These are phyloP conservation scores for Hortaea werneckii DNA, from an alignment of 2,329 filamentous ascomycete species.

Conservation along the genomic window DNA sequence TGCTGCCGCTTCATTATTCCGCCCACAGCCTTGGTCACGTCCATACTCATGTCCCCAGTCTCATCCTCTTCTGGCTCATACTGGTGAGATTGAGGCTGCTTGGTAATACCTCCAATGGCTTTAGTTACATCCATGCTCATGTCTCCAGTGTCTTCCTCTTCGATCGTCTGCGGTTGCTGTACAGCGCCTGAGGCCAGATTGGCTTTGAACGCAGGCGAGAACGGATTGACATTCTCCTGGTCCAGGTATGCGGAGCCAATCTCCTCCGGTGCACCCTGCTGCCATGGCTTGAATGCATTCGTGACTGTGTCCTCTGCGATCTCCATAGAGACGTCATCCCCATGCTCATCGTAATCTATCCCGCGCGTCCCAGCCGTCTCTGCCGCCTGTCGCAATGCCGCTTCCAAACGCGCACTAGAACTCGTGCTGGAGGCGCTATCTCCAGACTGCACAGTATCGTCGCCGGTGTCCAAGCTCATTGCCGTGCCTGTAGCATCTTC, in stretches of 20 bases:
- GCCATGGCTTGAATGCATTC: constrained; percentile 64
- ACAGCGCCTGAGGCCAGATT: constrained; percentile 13
- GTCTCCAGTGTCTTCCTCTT: constrained; percentile 44
- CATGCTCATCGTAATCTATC: constrained; percentile 48
- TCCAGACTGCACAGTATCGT: constrained; percentile 34
- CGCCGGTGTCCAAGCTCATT: constrained; percentile 61
- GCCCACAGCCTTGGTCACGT: constrained; percentile 75
- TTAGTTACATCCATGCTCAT: constrained; percentile 93
- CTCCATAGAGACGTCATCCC: constrained; percentile 41
- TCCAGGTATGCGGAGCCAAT: constrained; percentile 24
- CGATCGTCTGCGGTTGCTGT: constrained; percentile 14
- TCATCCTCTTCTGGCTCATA: constrained; percentile 25
- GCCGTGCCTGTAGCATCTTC: constrained; percentile 63
- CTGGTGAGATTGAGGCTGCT: constrained; percentile 18
- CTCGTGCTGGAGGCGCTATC: constrained; percentile 43
- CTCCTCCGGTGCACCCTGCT: constrained; percentile 41
- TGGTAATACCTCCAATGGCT: constrained; percentile 68
- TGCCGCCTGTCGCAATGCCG: constrained; percentile 65
- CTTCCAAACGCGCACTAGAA: constrained; percentile 65
- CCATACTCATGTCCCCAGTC: constrained; percentile 75
- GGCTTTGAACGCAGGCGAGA: constrained; percentile 34
- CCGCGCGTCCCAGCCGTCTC: constrained; percentile 63
- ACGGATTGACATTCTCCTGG: constrained; percentile 42
- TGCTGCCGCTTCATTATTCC: constrained; percentile 51
- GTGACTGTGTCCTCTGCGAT: constrained; percentile 58